phyloP scores from a whole-genome alignment of 2,329 filamentous ascomycete genomes.

The Alternaria consortialis region DNA sequence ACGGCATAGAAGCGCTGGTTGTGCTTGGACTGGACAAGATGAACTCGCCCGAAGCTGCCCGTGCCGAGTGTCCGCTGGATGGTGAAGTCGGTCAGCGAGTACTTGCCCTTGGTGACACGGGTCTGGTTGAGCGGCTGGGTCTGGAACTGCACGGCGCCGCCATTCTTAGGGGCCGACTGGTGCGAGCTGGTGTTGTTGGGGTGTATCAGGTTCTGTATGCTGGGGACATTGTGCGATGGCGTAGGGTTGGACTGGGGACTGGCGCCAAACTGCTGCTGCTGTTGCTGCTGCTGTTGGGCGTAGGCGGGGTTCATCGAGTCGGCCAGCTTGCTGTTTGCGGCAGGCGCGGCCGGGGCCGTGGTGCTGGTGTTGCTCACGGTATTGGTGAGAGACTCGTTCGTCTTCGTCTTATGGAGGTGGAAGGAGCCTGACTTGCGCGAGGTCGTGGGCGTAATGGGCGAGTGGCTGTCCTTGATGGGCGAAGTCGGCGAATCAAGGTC shows the following conservation, averaged over 20 bases:
- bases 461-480: conserved; percentile 66
- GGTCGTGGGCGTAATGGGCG: conserved; percentile 47
- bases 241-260: conserved; percentile 43
- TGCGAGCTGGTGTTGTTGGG: conserved; percentile 53
- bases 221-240: conserved; percentile 73
- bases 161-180: conserved; percentile 42
- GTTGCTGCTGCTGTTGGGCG: conserved; percentile 19
- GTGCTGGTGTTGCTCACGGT: conserved; percentile 14
- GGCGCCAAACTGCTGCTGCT: conserved; percentile 37
- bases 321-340: conserved; percentile 43
- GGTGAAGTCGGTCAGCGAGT: conserved; percentile 88
- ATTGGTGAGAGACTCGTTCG: conserved; percentile 39
- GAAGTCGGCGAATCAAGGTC: conserved; percentile 73
- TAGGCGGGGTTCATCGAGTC: conserved; percentile 55
- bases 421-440: conserved; percentile 44
- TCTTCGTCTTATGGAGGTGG: conserved; percentile 41
- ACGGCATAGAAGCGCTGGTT: conserved; percentile 98
- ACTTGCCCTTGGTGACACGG: conserved; percentile 93
- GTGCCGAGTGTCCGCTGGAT: conserved; percentile 93
- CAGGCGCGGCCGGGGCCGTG: conserved; percentile 21
- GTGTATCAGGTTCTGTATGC: conserved; percentile 86
- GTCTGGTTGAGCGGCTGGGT: conserved; percentile 50
- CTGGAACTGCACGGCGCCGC: conserved; percentile 48
- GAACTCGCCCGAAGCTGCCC: conserved; percentile 94
- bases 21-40: conserved; percentile 96